Conservation (phyloP, 352 stramenopile species). For the Globisporangium irregulare region DNA sequence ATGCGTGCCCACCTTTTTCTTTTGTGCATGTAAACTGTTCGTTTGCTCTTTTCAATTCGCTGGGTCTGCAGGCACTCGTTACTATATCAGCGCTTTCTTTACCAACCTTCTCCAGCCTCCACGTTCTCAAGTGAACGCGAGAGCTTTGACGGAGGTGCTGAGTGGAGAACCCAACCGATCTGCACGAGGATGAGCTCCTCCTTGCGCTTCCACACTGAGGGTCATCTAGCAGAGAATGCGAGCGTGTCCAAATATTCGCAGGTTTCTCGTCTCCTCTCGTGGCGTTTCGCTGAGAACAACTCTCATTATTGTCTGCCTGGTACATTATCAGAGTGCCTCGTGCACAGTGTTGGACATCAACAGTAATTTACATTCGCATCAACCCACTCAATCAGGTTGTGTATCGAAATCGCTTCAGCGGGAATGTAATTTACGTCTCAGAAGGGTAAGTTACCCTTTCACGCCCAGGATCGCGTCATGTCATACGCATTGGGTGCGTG, state of each 20-base stretch:
- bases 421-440: not conserved
- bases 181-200: too few species aligned
- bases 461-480: not conserved
- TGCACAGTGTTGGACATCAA: not conserved
- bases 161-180: too few species aligned
- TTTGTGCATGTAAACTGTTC: not conserved
- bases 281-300: not conserved
- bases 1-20: not conserved
- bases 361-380: not conserved
- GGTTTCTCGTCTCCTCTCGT: not conserved
- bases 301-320: not conserved
- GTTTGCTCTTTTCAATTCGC: not conserved
- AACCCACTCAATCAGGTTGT: not conserved
- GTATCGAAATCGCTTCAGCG: not conserved
- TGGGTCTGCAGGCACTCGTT: not conserved
- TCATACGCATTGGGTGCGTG: not conserved
- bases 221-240: not conserved
- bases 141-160: not conserved
- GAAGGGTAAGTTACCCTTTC: not conserved
- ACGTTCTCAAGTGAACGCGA: not conserved
- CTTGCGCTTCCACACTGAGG: not conserved
- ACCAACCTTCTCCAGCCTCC: not conserved
- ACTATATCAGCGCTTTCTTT: not conserved
- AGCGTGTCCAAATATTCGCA: not conserved
- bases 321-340: not conserved